Percentiles rank a stretch among this genome's conserved stretches.
Evolutionary conservation across 2,329 filamentous ascomycete species (phyloP).

Genomic region (Eutypa lata): DNA sequence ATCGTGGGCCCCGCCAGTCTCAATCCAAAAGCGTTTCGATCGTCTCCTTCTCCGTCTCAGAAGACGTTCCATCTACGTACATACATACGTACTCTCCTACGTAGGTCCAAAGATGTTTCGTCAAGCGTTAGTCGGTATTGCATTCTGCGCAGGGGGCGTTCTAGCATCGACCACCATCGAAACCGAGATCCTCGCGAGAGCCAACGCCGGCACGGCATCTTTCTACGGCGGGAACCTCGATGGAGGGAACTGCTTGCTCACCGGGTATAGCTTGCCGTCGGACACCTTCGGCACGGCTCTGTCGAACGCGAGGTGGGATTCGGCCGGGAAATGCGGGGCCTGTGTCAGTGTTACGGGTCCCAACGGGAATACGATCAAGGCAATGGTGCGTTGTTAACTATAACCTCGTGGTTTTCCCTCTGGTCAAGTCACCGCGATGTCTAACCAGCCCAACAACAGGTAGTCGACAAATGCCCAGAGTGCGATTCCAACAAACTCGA

Average conservation of each 20-base stretch:
- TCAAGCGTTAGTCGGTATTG: neutral
- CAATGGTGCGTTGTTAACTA: conserved; percentile 49
- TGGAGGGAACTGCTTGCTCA: conserved; percentile 63
- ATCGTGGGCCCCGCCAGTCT: neutral
- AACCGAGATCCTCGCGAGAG: neutral
- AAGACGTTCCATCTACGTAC: too few relatives aligned
- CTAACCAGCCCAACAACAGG: conserved; percentile 20
- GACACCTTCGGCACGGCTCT: conserved; percentile 60
- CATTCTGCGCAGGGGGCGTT: neutral
- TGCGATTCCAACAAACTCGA: conserved; percentile 40
- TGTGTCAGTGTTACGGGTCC: conserved; percentile 60
- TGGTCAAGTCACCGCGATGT: neutral
- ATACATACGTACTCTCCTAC: too few relatives aligned
- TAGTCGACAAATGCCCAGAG: conserved; percentile 44
- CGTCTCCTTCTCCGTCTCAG: too few relatives aligned
- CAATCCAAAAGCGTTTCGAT: too few relatives aligned
- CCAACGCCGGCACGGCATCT: conserved; percentile 16
- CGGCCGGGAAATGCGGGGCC: conserved; percentile 54
- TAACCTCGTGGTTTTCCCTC: neutral
- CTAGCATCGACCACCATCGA: neutral
- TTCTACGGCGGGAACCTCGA: conserved; percentile 54
- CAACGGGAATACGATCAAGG: conserved; percentile 55
- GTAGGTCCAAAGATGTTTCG: neutral
- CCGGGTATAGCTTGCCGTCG: conserved; percentile 58
- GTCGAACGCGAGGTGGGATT: conserved; percentile 55